Conservation (phyloP, 2,329 filamentous ascomycete genomes). For the Ceratocystis variospora region DNA sequence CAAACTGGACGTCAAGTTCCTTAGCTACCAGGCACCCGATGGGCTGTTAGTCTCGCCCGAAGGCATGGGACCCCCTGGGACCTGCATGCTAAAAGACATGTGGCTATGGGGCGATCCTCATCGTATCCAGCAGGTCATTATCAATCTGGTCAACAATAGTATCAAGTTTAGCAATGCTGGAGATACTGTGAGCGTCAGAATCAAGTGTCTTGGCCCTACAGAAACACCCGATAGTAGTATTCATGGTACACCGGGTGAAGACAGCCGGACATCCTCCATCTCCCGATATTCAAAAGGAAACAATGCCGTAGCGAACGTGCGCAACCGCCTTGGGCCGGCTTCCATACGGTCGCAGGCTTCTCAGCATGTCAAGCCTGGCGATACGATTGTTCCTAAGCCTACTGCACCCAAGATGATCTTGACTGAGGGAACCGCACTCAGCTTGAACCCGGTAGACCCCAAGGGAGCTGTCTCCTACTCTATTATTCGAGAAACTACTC, state of each 20-base stretch:
- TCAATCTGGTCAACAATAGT: slow-evolving; percentile 83
- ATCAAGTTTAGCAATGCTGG: slow-evolving; percentile 75
- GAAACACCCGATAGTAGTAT: slow-evolving; percentile 25
- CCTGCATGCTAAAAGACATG: slow-evolving; percentile 67
- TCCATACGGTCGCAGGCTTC: slow-evolving; percentile 40
- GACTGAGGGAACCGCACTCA: slow-evolving; percentile 38
- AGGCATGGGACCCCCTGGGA: slow-evolving; percentile 49
- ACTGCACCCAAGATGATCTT: slow-evolving; percentile 23
- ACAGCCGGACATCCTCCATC: slow-evolving; percentile 40
- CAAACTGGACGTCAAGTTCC: slow-evolving; percentile 56
- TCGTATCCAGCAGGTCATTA: slow-evolving; percentile 80
- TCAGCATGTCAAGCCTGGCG: slow-evolving; percentile 22
- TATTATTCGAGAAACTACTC: slow-evolving; percentile 40
- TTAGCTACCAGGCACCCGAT: slow-evolving; percentile 19
- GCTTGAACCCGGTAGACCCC: slow-evolving; percentile 49
- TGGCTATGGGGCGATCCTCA: slow-evolving; percentile 87
- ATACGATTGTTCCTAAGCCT: slow-evolving; percentile 20
- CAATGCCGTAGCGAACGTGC: slow-evolving; percentile 24
- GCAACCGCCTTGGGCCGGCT: slow-evolving; percentile 35
- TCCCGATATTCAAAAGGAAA: slow-evolving; percentile 34
- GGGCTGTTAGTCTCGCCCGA: slow-evolving; percentile 30
- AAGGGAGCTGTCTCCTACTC: slow-evolving; percentile 35
- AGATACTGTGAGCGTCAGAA: slow-evolving; percentile 61
- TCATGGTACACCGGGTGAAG: slow-evolving; percentile 26
- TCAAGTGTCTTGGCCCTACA: slow-evolving; percentile 56